Percentiles rank a stretch among this genome's conserved stretches.
These are phyloP conservation scores for Arctium lappa DNA, from an alignment of 129 eudicot genomes.

Conservation along the genomic window DNA sequence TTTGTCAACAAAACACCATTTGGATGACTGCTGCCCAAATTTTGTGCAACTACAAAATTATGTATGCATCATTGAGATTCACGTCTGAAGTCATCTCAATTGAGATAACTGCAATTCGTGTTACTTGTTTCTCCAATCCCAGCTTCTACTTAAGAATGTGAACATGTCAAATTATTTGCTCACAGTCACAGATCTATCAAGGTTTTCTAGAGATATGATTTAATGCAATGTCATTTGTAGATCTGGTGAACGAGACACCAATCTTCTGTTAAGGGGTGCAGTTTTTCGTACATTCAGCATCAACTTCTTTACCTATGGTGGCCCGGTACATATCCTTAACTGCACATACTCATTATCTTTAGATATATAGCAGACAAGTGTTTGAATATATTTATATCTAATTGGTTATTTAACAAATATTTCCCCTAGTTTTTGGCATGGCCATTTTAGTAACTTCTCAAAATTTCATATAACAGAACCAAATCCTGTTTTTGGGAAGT, in stretches of 20 bases:
- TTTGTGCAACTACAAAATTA: background rate
- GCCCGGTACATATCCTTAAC: slow-evolving; percentile 73
- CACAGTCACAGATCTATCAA: background rate
- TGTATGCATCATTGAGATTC: background rate
- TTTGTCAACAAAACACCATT: background rate
- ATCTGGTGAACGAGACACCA: slow-evolving; percentile 88
- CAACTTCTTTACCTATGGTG: slow-evolving; percentile 98
- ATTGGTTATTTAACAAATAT: background rate
- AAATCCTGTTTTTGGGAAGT: background rate
- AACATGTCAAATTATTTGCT: background rate
- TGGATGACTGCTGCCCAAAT: background rate
- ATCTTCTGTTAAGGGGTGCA: slow-evolving; percentile 73
- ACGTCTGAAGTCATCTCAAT: background rate
- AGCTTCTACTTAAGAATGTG: background rate
- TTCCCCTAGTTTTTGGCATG: slow-evolving; percentile 16
- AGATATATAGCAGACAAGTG: background rate
- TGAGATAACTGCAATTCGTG: background rate
- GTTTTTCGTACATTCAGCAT: slow-evolving; percentile 88
- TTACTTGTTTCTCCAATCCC: background rate
- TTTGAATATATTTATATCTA: background rate
- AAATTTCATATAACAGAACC: background rate
- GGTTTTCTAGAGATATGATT: background rate
- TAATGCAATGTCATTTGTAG: slow-evolving; percentile 41
- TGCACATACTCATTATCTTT: slow-evolving; percentile 13
- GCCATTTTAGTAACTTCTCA: background rate